phyloP scores from a whole-genome alignment of 768 basidiomycete species.

The Amanita pseudoporphyria region DNA sequence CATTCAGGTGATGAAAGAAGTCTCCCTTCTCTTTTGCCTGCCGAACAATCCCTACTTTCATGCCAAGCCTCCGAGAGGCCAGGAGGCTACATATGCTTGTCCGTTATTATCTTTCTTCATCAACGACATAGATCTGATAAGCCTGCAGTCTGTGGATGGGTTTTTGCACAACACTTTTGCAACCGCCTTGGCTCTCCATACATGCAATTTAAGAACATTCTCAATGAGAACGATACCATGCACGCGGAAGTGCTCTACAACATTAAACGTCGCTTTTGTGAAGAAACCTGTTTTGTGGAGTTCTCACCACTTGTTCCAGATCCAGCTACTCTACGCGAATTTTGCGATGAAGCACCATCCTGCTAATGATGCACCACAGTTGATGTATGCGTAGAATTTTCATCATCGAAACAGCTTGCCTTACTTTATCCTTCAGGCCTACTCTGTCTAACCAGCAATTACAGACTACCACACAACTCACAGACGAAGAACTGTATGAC shows the following conservation, averaged over 20 bases:
- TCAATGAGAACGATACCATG: slow-evolving; percentile 81
- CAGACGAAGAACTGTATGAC: slow-evolving; percentile 78
- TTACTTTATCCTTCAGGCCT: slow-evolving; percentile 41
- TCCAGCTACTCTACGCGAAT: slow-evolving; percentile 91
- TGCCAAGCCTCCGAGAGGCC: slow-evolving; percentile 45
- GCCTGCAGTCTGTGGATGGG: slow-evolving; percentile 82
- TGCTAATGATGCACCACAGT: slow-evolving; percentile 47
- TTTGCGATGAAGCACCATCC: slow-evolving; percentile 96
- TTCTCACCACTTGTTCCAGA: slow-evolving; percentile 30
- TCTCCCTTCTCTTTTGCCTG: slow-evolving; percentile 85
- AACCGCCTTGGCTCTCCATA: slow-evolving; percentile 91
- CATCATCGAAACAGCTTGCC: not conserved
- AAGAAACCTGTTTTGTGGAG: slow-evolving; percentile 57
- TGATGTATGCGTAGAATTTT: slow-evolving; percentile 36
- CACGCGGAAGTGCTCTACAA: slow-evolving; percentile 92
- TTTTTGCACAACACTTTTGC: slow-evolving; percentile 97
- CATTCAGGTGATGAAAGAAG: slow-evolving; percentile 95
- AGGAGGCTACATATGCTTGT: slow-evolving; percentile 96
- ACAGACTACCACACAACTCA: slow-evolving; percentile 73
- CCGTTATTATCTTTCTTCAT: slow-evolving; percentile 14
- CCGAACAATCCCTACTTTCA: slow-evolving; percentile 92
- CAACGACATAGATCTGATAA: slow-evolving; percentile 1
- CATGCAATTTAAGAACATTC: slow-evolving; percentile 79
- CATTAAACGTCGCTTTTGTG: slow-evolving; percentile 93
- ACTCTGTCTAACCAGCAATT: slow-evolving; percentile 95